Conservation (phyloP, 345 rosid genomes). For the Eucalyptus tenuipes region DNA sequence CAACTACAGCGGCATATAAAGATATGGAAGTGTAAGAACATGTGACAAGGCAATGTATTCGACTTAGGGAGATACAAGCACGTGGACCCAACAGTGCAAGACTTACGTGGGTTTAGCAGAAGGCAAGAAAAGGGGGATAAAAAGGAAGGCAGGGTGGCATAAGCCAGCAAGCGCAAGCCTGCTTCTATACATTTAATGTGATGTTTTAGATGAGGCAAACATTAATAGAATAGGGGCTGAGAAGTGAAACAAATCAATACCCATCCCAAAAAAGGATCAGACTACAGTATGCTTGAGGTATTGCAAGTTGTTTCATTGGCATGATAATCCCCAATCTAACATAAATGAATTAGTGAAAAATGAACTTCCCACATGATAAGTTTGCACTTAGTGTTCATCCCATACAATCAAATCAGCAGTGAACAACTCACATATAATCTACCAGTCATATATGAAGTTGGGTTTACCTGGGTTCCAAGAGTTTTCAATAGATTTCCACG, state of each 20-base stretch:
- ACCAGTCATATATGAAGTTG: neutral
- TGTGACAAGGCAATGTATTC: neutral
- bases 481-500: slow-evolving; percentile 82
- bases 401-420: neutral
- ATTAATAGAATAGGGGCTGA: neutral
- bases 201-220: neutral
- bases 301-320: neutral
- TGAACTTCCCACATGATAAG: neutral
- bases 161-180: neutral
- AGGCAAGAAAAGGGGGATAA: neutral
- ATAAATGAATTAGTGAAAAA: neutral
- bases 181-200: neutral
- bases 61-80: neutral
- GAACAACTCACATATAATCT: neutral
- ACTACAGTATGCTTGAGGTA: neutral
- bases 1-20: neutral
- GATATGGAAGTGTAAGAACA: neutral
- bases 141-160: neutral
- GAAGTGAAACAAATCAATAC: neutral
- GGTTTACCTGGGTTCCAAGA: slow-evolving; percentile 78
- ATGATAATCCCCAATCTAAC: neutral
- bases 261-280: neutral
- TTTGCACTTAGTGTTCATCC: neutral
- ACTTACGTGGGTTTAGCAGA: neutral
- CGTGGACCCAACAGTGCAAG: neutral